Evolutionary conservation across 768 basidiomycete genomes (phyloP), one percentile per base, ranked within the genome.

Genomic region (Kwoniella pini): DNA sequence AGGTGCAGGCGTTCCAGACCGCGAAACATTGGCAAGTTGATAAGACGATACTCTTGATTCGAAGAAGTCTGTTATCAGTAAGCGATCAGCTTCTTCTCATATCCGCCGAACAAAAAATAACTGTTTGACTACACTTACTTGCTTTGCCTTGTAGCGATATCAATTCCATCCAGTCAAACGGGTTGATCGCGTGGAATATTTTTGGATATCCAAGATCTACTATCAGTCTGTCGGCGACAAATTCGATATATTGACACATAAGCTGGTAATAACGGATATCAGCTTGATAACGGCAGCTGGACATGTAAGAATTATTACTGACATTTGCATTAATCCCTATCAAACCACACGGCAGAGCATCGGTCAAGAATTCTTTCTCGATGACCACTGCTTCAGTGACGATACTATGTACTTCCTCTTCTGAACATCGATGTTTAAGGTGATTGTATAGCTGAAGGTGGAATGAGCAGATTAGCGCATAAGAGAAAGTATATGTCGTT

Each of bases 131-230:
- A 9, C 15, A 55, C 33, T 55, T 36, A 60, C 58, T 60, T 39
- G 93, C 91, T 82, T 98, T 98, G 64, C 94, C 94, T 80, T 93
- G 88, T 5, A 96, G 81, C 15, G 91, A 95, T 45, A 94, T 94
- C 85, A 92, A 86, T 68, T 94, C 91, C 90, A 93, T 93, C 65
- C 77, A 82, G 63, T 82, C 77, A 60, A 80, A 80, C 2, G 79
- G 79, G 56, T 80, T 80, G 12, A 49, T 63, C 38, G 75, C 69
- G 63, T 74, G 66, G 64, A 75, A 79, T 27, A 79, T 69, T 66
- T 79, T 79, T 12, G 68, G 57, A 63, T 70, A 77, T n/a, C 77
- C 77, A 13, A 76, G 58, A 17, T 76, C 68, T 21, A 70, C 73
- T 36, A 77, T 65, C 17, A 79, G 59, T 49, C 74, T 66, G 61